These are phyloP conservation scores for Allomyces javanicus DNA, from an alignment of 192 early-diverging fungal genomes.

Conservation along the genomic window DNA sequence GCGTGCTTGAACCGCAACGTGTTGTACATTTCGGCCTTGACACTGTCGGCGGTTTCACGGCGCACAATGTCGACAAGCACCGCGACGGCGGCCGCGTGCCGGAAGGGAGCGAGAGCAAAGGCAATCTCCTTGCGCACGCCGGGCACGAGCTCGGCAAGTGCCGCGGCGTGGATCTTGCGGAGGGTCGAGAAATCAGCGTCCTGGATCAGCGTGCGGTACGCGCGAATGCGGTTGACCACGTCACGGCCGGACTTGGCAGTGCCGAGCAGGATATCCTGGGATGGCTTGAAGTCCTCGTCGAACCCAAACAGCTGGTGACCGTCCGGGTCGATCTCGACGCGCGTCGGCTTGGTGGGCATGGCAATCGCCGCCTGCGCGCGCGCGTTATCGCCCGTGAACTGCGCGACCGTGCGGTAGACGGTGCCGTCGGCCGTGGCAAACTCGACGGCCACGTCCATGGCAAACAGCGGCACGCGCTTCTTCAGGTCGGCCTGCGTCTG, in stretches of 20 bases:
- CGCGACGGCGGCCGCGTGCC: not conserved
- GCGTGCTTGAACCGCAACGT: not conserved
- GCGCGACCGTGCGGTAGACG: constrained; percentile 10
- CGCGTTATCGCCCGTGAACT: constrained; percentile 9
- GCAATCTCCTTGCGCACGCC: not conserved
- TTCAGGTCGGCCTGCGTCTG: constrained; percentile 21
- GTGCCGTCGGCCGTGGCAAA: constrained; percentile 18
- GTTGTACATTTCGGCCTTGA: not conserved
- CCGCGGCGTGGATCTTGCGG: not conserved
- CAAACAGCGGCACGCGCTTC: constrained; percentile 21
- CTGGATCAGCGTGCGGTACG: not conserved
- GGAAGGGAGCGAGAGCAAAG: not conserved
- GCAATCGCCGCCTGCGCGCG: constrained; percentile 11
- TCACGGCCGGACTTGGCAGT: constrained; percentile 13
- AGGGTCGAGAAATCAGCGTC: not conserved
- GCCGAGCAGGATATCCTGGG: constrained; percentile 17
- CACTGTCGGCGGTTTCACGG: not conserved
- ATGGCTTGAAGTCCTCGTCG: constrained; percentile 11
- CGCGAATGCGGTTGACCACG: not conserved
- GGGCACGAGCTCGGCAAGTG: not conserved
- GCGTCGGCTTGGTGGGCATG: constrained; percentile 10
- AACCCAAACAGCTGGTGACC: constrained; percentile 18
- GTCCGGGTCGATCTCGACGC: constrained; percentile 23
- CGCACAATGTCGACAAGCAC: not conserved
- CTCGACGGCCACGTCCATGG: constrained; percentile 18